Evolutionary conservation across 2,329 filamentous ascomycete genomes (phyloP).

Genomic region (Fusarium sp.): DNA sequence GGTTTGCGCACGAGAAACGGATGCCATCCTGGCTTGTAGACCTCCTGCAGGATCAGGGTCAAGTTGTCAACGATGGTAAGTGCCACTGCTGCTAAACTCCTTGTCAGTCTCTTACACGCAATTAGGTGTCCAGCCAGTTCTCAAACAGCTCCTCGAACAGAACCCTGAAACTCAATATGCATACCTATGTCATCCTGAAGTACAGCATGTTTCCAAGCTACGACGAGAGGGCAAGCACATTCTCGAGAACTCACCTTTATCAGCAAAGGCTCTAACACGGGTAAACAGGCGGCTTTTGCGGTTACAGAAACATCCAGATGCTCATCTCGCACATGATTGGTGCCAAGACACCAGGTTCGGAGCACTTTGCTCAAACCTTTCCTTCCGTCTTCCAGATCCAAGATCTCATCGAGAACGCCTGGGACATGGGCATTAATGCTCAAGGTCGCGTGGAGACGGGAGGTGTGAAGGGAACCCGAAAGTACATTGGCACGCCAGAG

Average conservation of each 20-base stretch:
- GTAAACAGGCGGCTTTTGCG: conserved; percentile 83
- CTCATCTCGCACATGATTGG: conserved; percentile 81
- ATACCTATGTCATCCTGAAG: conserved; percentile 82
- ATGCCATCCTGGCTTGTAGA: conserved; percentile 79
- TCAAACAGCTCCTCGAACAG: conserved; percentile 73
- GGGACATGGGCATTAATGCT: conserved; percentile 85
- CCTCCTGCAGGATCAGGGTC: conserved; percentile 70
- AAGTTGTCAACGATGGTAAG: conserved; percentile 65
- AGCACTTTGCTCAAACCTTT: conserved; percentile 69
- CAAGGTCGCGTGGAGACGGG: conserved; percentile 84
- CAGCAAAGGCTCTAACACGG: not conserved
- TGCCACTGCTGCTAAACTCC: too few relatives aligned
- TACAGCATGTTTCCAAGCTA: conserved; percentile 85
- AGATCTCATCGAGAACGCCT: conserved; percentile 86
- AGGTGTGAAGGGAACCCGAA: conserved; percentile 87
- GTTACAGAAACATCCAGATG: conserved; percentile 96
- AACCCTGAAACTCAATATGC: conserved; percentile 73
- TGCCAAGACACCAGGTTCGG: conserved; percentile 65
- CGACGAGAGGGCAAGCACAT: conserved; percentile 70
- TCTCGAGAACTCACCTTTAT: not conserved
- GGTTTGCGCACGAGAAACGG: conserved; percentile 77
- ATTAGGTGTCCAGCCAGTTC: conserved; percentile 68
- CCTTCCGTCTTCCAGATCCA: conserved; percentile 87
- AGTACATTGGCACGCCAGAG: conserved; percentile 95
- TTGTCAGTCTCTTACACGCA: conserved; percentile 36